Evolutionary conservation across 306 rosid genomes (phyloP).

Genomic region (Castanea crenata): DNA sequence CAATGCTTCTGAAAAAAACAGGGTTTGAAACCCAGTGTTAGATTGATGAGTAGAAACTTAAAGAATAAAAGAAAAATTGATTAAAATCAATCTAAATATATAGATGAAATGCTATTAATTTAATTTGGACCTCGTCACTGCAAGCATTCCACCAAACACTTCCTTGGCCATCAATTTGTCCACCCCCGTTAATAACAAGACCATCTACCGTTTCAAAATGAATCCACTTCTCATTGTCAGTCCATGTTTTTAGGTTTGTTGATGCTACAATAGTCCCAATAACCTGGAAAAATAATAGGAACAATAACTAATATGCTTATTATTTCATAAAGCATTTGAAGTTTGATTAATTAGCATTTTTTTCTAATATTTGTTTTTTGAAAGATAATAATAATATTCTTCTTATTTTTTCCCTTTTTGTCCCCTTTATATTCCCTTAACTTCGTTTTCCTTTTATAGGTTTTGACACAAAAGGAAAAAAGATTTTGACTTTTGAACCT

Average conservation of each 20-base stretch:
- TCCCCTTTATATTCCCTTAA: no score
- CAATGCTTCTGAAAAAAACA: background rate
- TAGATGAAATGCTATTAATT: background rate
- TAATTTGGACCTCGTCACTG: constrained; percentile 10
- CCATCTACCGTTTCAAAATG: constrained; percentile 10
- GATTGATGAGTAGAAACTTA: background rate
- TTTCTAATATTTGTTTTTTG: no score
- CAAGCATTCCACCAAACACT: constrained; percentile 44
- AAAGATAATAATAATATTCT: no score
- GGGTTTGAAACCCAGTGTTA: background rate
- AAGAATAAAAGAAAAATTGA: background rate
- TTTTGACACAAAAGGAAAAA: no score
- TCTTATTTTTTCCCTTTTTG: no score
- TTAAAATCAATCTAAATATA: background rate
- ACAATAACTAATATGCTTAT: background rate
- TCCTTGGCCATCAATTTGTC: constrained; percentile 51
- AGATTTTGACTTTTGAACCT: no score
- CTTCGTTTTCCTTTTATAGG: no score
- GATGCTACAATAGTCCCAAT: constrained; percentile 41
- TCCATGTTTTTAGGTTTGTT: constrained; percentile 14
- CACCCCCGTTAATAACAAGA: constrained; percentile 38
- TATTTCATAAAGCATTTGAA: no score
- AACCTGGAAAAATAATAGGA: constrained; percentile 12
- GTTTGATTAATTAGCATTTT: no score
- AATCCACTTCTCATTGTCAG: constrained; percentile 15